Evolutionary conservation across 805 yeast genomes (phyloP), one percentile per base, ranked within the genome.

Genomic region (Pichia manshurica): DNA sequence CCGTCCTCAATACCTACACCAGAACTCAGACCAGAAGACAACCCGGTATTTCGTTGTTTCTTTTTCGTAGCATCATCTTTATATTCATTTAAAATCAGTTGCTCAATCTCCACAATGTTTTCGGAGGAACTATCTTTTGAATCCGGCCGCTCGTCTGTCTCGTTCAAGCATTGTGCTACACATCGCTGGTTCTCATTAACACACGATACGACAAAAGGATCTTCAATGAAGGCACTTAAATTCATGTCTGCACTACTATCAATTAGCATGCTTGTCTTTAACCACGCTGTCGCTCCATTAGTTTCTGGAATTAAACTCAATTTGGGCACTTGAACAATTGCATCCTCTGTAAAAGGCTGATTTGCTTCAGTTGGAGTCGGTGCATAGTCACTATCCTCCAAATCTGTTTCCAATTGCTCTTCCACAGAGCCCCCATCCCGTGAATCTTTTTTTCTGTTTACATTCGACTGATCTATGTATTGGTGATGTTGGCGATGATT

Each of bases 211-310:
- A 25, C 29, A 25, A 25, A 25, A 25, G 29, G 29, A 35, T 42
- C 38, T 15, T 42, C 45, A 3, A 21, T 37, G 32, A 42, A 42
- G 12, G 20, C 19, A 13, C 23, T 25, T 22, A 42, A 5, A 7
- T n/a, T n/a, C n/a, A n/a, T n/a, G n/a, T 21, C 15, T 6, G 39
- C 16, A 36, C 20, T 17, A 33, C 39, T 25, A 23, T 29, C 42
- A 5, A 8, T 3, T 5, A 31, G 8, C 19, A 19, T 15, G 21
- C 28, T 12, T 5, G 43, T 16, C 25, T 33, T 33, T 3, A 45
- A 25, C 43, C 47, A 45, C 22, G 32, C 38, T 5, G 37, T 32
- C 23, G 7, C 46, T 7, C 43, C 22, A 12, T 38, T 45, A 32
- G 13, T 17, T 45, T 45, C 33, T 4, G 39, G 21, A 39, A 39